These are phyloP conservation scores for Candida dajiaensis DNA, from an alignment of 805 yeast genomes.

Conservation along the genomic window DNA sequence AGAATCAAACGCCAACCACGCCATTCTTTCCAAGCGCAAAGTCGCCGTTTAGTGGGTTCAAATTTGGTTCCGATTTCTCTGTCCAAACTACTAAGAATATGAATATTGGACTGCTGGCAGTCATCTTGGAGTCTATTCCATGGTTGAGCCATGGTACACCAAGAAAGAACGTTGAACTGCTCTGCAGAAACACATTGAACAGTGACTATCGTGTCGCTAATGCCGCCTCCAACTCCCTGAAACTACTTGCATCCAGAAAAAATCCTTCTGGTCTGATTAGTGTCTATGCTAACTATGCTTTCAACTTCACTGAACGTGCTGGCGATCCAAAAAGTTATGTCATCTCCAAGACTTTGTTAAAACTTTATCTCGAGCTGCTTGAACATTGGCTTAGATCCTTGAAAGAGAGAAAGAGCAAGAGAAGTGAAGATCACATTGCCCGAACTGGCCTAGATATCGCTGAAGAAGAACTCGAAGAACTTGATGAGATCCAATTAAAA, in stretches of 20 bases:
- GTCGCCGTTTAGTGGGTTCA: constrained; percentile 31
- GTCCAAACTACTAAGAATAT: constrained; percentile 29
- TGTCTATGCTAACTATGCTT: constrained; percentile 72
- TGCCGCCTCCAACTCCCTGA: constrained; percentile 60
- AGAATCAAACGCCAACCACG: constrained; percentile 24
- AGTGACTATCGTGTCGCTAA: constrained; percentile 52
- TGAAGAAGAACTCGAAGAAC: constrained; percentile 24
- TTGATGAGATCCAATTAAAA: constrained; percentile 70
- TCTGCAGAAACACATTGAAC: constrained; percentile 75
- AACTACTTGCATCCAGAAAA: constrained; percentile 56
- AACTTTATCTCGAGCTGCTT: constrained; percentile 71
- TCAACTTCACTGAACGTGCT: constrained; percentile 72
- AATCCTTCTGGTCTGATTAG: constrained; percentile 69
- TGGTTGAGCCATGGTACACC: constrained; percentile 59
- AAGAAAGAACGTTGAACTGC: constrained; percentile 62
- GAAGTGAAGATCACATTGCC: constrained; percentile 8
- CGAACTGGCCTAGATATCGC: constrained; percentile 8
- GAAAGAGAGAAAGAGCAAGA: constrained; percentile 27
- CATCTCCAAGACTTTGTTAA: constrained; percentile 55
- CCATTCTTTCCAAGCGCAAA: constrained; percentile 29
- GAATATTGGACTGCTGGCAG: constrained; percentile 59
- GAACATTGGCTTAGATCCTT: constrained; percentile 77
- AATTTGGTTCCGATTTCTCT: constrained; percentile 37
- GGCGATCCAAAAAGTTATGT: constrained; percentile 51
- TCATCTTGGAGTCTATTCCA: constrained; percentile 66